These are phyloP conservation scores for Saccharomyces hybrid DNA, from an alignment of 1,139 yeast species.

Conservation along the genomic window DNA sequence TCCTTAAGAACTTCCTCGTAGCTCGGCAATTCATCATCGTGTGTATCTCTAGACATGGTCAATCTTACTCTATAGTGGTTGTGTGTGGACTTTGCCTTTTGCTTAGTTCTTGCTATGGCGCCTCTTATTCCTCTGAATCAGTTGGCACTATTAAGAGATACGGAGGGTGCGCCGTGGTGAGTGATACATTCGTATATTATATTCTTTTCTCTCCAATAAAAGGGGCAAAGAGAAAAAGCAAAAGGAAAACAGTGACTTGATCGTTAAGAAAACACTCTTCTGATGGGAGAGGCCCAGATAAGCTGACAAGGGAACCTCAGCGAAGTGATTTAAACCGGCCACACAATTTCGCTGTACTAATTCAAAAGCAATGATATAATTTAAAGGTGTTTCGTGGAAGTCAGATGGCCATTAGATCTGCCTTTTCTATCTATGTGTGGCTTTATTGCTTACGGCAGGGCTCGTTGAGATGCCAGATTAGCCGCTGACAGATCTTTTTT, in stretches of 20 bases:
- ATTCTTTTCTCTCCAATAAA: background rate
- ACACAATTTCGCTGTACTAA: background rate
- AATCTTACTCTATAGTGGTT: background rate
- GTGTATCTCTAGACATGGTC: background rate
- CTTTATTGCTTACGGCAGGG: background rate
- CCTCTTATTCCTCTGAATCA: background rate
- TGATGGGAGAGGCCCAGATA: background rate
- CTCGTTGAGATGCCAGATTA: background rate
- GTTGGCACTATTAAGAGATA: background rate
- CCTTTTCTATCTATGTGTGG: background rate
- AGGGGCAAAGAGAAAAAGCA: background rate
- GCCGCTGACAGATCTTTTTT: background rate
- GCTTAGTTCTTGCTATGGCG: background rate
- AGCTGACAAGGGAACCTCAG: background rate
- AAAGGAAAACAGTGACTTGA: background rate
- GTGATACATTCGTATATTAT: background rate
- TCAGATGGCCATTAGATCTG: background rate
- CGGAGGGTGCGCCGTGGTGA: background rate
- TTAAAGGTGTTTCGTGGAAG: background rate
- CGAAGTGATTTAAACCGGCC: background rate
- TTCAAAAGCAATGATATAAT: background rate
- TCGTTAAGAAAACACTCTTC: background rate
- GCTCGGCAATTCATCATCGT: constrained; percentile 4
- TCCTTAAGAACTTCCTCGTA: constrained; percentile 6
- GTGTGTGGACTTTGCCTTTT: background rate